A percentile compares a stretch with the other conserved stretches of the same genome.
Evolutionary conservation across 257 asterid genomes (phyloP).

Genomic region (Paraleonurus japonicus): DNA sequence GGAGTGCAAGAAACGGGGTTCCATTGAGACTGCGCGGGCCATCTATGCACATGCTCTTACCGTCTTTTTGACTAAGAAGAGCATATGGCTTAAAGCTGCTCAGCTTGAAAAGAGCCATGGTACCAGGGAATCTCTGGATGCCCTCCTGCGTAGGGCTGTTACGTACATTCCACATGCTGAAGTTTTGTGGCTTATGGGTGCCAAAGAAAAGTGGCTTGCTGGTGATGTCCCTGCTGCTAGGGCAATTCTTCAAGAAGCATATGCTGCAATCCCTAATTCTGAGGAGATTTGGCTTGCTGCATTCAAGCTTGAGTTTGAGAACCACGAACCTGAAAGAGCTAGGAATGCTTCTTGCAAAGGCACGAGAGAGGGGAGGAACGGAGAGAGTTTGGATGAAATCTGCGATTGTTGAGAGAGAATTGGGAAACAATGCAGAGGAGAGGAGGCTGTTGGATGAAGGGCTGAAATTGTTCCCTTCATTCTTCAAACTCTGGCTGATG

Average conservation of each 20-base stretch:
- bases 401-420: constrained; percentile 86
- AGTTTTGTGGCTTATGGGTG: constrained; percentile 94
- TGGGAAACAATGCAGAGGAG: constrained; percentile 75
- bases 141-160: constrained; percentile 79
- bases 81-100: constrained; percentile 99
- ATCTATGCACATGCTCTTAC: constrained; percentile 83
- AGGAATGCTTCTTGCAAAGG: constrained; percentile 88
- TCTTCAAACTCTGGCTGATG: constrained; percentile 89
- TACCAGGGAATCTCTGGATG: constrained; percentile 80
- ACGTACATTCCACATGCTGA: constrained; percentile 88
- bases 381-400: constrained; percentile 99
- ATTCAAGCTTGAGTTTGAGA: constrained; percentile 96
- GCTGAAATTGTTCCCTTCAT: constrained; percentile 64
- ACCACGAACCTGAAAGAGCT: constrained; percentile 89
- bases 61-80: constrained; percentile 77
- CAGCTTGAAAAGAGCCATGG: constrained; percentile 97
- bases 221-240: constrained; percentile 95
- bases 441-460: constrained; percentile 79
- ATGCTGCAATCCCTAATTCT: constrained; percentile 92
- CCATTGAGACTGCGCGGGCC: constrained; percentile 88
- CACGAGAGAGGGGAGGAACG: constrained; percentile 85
- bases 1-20: constrained; percentile 91
- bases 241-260: constrained; percentile 91
- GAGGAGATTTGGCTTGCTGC: constrained; percentile 99
- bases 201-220: constrained; percentile 99